Evolutionary conservation across 2,329 filamentous ascomycete genomes (phyloP), one percentile per base, ranked within the genome.

Genomic region (Incumbomyces lentus): DNA sequence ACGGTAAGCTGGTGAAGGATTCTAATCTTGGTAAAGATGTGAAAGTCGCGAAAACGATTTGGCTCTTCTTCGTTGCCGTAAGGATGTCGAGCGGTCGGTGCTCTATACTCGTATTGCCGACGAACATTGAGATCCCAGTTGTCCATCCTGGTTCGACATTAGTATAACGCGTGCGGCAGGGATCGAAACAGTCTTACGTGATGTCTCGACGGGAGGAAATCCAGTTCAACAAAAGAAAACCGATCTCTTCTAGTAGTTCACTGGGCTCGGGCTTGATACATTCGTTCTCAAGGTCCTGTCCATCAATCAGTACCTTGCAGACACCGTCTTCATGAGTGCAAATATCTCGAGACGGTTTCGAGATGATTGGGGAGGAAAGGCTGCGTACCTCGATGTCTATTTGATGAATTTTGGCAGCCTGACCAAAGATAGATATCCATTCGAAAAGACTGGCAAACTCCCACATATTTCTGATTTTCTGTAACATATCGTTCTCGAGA

Each of bases 361-460:
- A 19, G 43, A 32, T 31, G 19, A 29, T 18, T 12, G 36, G 13
- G 18, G 26, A 36, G 19, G 38, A 13, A n/a, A 10, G 13, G 19
- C 13, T 42, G 58, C 69, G 59, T 78, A 95, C 92, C 70, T 96
- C 89, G 54, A 95, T 84, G 60, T 90, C 87, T 52, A 95, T 75
- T 52, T 93, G 84, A 58, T 92, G 83, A 55, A 96, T 85, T 69
- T 94, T 95, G 63, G 94, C 81, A 36, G 81, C 81, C 59, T 84
- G 81, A 51, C 90, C 89, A 64, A 98, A 98, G 34, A 90, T 78
- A 63, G 82, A 85, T 51, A 96, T 86, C 76, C 88, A 98, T 67
- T 98, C 90, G 68, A 84, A 88, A 6, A 96, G 70, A 60, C 88
- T 90, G 51, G 90, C 86, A 66, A 96, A 95, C 65, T 95, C 85